Evolutionary conservation across 768 basidiomycete species (phyloP).

Genomic region (Phylloporus arenicola): DNA sequence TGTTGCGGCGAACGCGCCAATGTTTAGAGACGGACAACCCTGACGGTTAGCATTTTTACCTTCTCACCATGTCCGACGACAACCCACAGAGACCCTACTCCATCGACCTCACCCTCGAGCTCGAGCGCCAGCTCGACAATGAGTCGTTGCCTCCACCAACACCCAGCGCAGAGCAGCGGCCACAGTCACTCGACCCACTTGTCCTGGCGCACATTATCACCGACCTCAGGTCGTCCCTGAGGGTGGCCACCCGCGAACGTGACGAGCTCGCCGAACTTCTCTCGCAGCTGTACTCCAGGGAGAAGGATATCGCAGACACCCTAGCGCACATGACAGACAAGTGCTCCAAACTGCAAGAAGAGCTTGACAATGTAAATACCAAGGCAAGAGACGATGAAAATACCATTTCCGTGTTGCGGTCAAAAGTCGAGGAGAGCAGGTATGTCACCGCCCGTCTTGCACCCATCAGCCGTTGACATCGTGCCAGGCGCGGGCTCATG

Average conservation of each 20-base stretch:
- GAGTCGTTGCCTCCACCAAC: conserved; percentile 54
- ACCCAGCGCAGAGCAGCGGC: conserved; percentile 31
- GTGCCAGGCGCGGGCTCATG: conserved; percentile 74
- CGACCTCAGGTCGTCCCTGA: conserved; percentile 61
- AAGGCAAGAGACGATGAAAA: conserved; percentile 71
- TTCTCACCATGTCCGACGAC: conserved; percentile 29
- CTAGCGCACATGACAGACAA: conserved; percentile 62
- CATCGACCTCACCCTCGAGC: conserved; percentile 74
- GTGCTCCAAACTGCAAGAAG: conserved; percentile 52
- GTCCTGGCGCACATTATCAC: conserved; percentile 73
- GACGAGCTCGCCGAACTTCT: conserved; percentile 58
- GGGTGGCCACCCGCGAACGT: conserved; percentile 63
- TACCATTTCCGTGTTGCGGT: conserved; percentile 65
- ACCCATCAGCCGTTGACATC: conserved; percentile 3
- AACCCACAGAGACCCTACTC: conserved; percentile 37
- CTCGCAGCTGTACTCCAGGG: conserved; percentile 44
- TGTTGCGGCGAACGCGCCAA: conserved; percentile 8
- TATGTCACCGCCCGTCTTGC: conserved; percentile 28
- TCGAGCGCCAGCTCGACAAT: conserved; percentile 68
- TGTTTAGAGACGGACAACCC: not conserved
- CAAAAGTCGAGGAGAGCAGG: conserved; percentile 89
- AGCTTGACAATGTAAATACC: conserved; percentile 44
- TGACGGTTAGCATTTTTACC: not conserved
- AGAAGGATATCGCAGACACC: conserved; percentile 59
- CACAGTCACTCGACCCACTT: conserved; percentile 62